Evolutionary conservation across 306 rosid species (phyloP), one percentile per base, ranked within the genome.

Genomic region (Alnus rubra): DNA sequence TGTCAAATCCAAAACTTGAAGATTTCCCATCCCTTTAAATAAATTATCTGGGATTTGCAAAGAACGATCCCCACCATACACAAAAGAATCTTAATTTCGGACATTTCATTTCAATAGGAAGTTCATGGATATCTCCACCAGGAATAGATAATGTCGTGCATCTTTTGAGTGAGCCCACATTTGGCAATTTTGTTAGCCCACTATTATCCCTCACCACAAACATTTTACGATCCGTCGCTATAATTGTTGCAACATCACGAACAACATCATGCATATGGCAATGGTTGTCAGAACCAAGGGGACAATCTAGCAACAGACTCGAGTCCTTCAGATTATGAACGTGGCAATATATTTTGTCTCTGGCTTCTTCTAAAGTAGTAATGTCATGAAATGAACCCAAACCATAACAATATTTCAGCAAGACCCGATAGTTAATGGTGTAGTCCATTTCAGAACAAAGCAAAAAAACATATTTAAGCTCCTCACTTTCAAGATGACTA

Each of bases 391-490:
- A 79, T 18, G 75, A 79, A 55, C 58, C 78, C 63, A 76, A 67
- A 1, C 78, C 87, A 67, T 75, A 71, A 33, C 73, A 62, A 7
- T 80, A 31, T 48, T 54, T 80, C 53, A 84, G 48, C 49, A 80
- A 9, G 70, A 80, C 82, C 48, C 9, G 0, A 37, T 48, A 50
- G 19, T 0, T 0, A 77, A 16, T 9, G 70, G 3, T 2, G 1
- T 47, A 60, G 28, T 15, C 76, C 31, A 75, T 51, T 9, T 9
- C 19, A 79, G 82, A 72, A 69, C 89, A 86, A 0, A 81, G 48
- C 58, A 88, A 28, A 77, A 88, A 83, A 11, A 59, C 6, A 1
- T 60, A 8, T 63, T 83, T 45, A 14, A 76, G 67, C 52, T 83
- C 86, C 7, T 37, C 52, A 18, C 71, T 15, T 59, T 62, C 81